Conservation (phyloP, 208 protist genomes). For the Spongospora subterranea region DNA sequence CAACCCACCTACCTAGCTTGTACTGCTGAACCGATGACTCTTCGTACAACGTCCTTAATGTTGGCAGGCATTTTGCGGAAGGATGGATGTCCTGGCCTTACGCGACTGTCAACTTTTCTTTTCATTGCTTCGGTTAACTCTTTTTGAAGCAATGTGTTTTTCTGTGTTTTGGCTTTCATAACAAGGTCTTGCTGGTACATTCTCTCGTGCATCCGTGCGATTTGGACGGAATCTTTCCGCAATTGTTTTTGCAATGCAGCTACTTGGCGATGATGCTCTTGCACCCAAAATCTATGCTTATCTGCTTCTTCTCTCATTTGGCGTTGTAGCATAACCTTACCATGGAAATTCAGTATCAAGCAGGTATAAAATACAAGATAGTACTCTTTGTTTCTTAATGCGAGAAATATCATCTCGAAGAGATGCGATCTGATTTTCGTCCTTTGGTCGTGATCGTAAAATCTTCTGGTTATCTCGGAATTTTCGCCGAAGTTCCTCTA, state of each 20-base stretch:
- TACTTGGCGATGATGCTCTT: slow-evolving; percentile 33
- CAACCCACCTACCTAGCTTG: neutral
- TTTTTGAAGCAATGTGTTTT: neutral
- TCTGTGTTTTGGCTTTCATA: slow-evolving; percentile 38
- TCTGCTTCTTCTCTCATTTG: slow-evolving; percentile 53
- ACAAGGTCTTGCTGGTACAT: slow-evolving; percentile 42
- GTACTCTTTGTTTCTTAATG: slow-evolving; percentile 44
- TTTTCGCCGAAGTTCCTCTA: slow-evolving; percentile 1
- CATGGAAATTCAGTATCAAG: neutral
- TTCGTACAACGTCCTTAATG: neutral
- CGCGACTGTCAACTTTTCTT: neutral
- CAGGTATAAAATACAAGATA: neutral
- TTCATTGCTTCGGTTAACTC: slow-evolving; percentile 9
- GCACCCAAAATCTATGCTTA: slow-evolving; percentile 14
- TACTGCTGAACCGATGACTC: neutral
- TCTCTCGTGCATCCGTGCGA: neutral
- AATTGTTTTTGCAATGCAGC: slow-evolving; percentile 38
- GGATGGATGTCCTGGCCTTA: neutral
- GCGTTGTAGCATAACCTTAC: slow-evolving; percentile 24
- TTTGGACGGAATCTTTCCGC: slow-evolving; percentile 26
- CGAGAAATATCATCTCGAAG: slow-evolving; percentile 28
- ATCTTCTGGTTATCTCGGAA: neutral
- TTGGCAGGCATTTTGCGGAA: neutral
- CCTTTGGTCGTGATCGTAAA: slow-evolving; percentile 12
- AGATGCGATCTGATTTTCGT: neutral